phyloP scores from a whole-genome alignment of 2,329 filamentous ascomycete species.

The Ceratocystis colombiana region DNA sequence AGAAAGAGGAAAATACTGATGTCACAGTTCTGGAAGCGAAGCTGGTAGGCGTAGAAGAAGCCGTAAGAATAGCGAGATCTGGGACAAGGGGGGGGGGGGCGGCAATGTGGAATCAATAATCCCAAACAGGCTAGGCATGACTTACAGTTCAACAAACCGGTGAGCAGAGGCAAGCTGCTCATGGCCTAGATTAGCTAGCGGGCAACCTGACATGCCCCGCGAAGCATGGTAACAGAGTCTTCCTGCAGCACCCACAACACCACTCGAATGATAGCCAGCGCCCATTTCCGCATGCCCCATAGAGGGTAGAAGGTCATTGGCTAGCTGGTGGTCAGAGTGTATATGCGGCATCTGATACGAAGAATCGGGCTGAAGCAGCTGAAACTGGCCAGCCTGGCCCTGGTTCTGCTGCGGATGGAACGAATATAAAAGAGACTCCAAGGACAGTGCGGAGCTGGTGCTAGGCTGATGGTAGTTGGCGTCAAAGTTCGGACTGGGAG shows the following conservation, averaged over 20 bases:
- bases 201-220: slow-evolving; percentile 5
- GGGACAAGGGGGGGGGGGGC: background rate
- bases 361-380: slow-evolving; percentile 40
- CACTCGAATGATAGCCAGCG: background rate
- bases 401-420: slow-evolving; percentile 35
- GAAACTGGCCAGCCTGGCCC: slow-evolving; percentile 26
- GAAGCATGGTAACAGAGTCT: slow-evolving; percentile 6
- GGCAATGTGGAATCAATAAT: background rate
- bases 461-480: background rate
- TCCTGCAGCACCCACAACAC: background rate
- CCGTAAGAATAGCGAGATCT: background rate
- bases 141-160: slow-evolving; percentile 20
- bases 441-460: slow-evolving; percentile 27
- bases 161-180: slow-evolving; percentile 16
- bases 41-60: background rate
- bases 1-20: background rate
- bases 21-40: background rate
- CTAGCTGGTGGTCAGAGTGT: background rate
- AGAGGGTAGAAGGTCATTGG: slow-evolving; percentile 1
- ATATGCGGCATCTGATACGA: slow-evolving; percentile 30
- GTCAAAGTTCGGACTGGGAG: background rate
- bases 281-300: background rate
- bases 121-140: background rate
- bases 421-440: slow-evolving; percentile 34
- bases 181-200: background rate